A percentile compares a stretch with the other conserved stretches of the same genome.
phyloP scores from a whole-genome alignment of 2,329 filamentous ascomycete genomes.

The Cordyceps fumosorosea region DNA sequence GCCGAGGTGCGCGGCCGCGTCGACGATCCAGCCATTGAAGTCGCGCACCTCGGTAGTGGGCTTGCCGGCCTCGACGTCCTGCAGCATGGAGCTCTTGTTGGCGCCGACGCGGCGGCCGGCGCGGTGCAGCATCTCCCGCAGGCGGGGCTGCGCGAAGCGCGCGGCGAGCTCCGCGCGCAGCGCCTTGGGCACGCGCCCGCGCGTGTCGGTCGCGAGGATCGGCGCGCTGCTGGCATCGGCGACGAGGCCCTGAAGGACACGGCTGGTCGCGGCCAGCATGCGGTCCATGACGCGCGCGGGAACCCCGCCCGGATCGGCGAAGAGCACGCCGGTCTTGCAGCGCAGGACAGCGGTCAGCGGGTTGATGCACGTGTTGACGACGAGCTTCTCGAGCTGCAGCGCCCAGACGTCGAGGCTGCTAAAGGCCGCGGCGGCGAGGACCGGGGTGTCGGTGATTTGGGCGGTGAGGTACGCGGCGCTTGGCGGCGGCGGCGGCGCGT shows the following conservation, averaged over 20 bases:
- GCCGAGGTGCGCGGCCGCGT: conserved; percentile 34
- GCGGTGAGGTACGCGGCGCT: conserved; percentile 32
- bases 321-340: conserved; percentile 70
- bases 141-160: conserved; percentile 36
- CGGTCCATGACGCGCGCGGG: conserved; percentile 57
- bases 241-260: conserved; percentile 64
- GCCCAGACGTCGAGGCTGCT: conserved; percentile 41
- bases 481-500: conserved; percentile 7
- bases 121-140: conserved; percentile 40
- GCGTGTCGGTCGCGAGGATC: conserved; percentile 27
- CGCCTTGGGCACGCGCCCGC: conserved; percentile 1
- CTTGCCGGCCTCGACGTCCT: conserved; percentile 47
- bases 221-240: conserved; percentile 44
- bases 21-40: conserved; percentile 54
- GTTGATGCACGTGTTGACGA: conserved; percentile 74
- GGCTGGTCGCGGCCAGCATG: conserved; percentile 67
- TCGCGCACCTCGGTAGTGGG: conserved; percentile 47
- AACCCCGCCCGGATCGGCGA: conserved; percentile 32
- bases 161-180: conserved; percentile 19
- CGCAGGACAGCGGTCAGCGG: conserved; percentile 75
- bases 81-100: conserved; percentile 57
- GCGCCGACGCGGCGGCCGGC: conserved; percentile 42
- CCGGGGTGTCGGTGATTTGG: conserved; percentile 35
- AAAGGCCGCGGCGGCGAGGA: conserved; percentile 36
- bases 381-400: conserved; percentile 79